Conservation (phyloP, 352 stramenopile genomes). For the Thalassiosira delicatula region DNA sequence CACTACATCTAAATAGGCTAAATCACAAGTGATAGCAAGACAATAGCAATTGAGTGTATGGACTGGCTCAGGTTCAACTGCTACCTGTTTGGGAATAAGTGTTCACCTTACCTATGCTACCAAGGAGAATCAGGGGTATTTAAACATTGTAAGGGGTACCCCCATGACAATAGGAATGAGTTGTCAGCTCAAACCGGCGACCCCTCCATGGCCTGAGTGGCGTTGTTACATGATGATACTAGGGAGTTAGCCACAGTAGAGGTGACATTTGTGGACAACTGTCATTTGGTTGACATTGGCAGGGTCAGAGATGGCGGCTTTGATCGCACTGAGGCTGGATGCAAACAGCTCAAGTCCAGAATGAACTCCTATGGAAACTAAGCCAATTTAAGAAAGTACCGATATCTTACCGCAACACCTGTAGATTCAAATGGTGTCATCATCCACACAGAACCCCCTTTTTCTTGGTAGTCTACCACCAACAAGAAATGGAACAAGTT, state of each 20-base stretch:
- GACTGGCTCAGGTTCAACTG: constrained; percentile 12
- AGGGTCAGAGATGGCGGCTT: neutral
- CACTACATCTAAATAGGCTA: neutral
- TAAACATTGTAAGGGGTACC: constrained; percentile 24
- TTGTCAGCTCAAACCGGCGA: constrained; percentile 25
- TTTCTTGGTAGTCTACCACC: constrained; percentile 43
- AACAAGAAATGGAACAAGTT: constrained; percentile 46
- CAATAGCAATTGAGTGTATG: neutral
- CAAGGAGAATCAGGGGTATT: constrained; percentile 27
- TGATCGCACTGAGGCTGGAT: neutral
- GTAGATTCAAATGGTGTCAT: constrained; percentile 43
- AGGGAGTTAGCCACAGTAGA: constrained; percentile 27
- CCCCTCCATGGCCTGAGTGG: constrained; percentile 34
- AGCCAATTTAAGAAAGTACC: constrained; percentile 17
- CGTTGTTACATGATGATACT: constrained; percentile 30
- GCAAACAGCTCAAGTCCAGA: neutral
- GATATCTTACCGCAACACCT: constrained; percentile 15
- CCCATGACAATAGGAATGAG: constrained; percentile 11
- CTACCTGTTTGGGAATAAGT: constrained; percentile 25
- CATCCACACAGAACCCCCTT: constrained; percentile 26
- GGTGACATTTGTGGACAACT: constrained; percentile 15
- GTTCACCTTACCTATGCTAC: constrained; percentile 41
- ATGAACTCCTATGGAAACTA: constrained; percentile 52
- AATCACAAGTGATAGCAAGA: neutral
- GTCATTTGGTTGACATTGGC: neutral